Evolutionary conservation across 257 asterid genomes (phyloP).

Genomic region (Salvia hispanica): DNA sequence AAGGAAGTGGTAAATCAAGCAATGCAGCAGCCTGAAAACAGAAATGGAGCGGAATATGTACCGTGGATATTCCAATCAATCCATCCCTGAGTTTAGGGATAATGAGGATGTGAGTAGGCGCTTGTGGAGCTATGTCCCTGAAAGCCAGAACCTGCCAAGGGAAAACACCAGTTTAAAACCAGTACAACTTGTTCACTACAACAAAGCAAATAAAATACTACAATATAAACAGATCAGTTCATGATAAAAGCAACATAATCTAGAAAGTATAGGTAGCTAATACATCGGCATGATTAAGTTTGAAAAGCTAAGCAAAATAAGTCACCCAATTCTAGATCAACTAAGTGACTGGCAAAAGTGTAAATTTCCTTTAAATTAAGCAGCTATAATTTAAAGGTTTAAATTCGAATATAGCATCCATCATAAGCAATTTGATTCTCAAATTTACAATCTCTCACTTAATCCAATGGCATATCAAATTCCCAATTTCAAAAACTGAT

Average conservation of each 20-base stretch:
- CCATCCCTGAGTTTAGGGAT: slow-evolving; percentile 88
- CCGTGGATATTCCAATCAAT: slow-evolving; percentile 74
- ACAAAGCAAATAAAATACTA: slow-evolving; percentile 6
- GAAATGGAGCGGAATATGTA: slow-evolving; percentile 17
- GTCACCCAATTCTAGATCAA: background rate
- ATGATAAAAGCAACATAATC: background rate
- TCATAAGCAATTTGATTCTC: background rate
- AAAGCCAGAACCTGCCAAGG: slow-evolving; percentile 83
- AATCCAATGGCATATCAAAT: slow-evolving; percentile 10
- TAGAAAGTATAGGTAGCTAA: no score
- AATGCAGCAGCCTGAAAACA: background rate
- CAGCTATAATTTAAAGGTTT: slow-evolving; percentile 16
- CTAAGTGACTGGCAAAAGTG: background rate
- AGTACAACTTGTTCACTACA: background rate
- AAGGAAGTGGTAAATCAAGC: background rate
- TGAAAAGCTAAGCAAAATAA: background rate
- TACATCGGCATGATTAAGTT: background rate
- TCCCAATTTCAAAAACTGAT: slow-evolving; percentile 6
- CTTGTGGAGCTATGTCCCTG: slow-evolving; percentile 84
- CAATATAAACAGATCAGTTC: background rate
- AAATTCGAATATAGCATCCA: background rate
- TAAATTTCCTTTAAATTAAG: slow-evolving; percentile 4
- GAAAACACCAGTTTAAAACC: background rate
- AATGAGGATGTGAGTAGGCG: slow-evolving; percentile 77
- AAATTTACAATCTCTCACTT: background rate